phyloP scores from a whole-genome alignment of 2,329 filamentous ascomycete genomes.

The Hymenoscyphus albidus region DNA sequence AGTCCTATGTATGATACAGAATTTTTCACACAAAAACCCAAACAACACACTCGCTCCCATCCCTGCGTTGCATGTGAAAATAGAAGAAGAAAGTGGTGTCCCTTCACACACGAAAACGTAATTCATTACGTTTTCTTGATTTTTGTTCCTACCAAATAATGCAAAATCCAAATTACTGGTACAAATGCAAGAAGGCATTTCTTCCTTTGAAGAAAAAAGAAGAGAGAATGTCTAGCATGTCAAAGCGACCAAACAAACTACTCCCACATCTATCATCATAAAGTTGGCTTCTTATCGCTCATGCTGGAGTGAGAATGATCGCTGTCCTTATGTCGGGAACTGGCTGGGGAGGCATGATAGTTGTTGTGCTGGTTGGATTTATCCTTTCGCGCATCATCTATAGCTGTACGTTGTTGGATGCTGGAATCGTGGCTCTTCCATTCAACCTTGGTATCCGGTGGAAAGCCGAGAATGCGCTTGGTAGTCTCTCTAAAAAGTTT shows the following conservation, averaged over 20 bases:
- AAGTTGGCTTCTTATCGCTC: slow-evolving; percentile 28
- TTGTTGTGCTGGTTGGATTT: slow-evolving; percentile 55
- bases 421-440: slow-evolving; percentile 97
- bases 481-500: slow-evolving; percentile 72
- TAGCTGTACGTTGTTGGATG: slow-evolving; percentile 84
- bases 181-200: slow-evolving; percentile 18
- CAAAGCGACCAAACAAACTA: slow-evolving; percentile 18
- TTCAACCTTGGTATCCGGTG: slow-evolving; percentile 82
- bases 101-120: neutral
- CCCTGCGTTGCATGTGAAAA: neutral
- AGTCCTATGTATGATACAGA: neutral
- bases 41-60: neutral
- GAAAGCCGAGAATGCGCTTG: slow-evolving; percentile 83
- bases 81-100: neutral
- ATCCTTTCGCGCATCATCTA: slow-evolving; percentile 87
- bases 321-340: slow-evolving; percentile 26
- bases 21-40: neutral
- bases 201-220: neutral
- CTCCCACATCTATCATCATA: slow-evolving; percentile 16
- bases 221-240: slow-evolving; percentile 15
- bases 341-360: slow-evolving; percentile 25
- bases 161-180: slow-evolving; percentile 30
- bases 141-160: neutral
- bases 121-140: neutral
- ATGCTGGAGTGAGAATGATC: slow-evolving; percentile 15